Evolutionary conservation across 306 rosid genomes (phyloP).

Genomic region (Lathyrus tuberosus): DNA sequence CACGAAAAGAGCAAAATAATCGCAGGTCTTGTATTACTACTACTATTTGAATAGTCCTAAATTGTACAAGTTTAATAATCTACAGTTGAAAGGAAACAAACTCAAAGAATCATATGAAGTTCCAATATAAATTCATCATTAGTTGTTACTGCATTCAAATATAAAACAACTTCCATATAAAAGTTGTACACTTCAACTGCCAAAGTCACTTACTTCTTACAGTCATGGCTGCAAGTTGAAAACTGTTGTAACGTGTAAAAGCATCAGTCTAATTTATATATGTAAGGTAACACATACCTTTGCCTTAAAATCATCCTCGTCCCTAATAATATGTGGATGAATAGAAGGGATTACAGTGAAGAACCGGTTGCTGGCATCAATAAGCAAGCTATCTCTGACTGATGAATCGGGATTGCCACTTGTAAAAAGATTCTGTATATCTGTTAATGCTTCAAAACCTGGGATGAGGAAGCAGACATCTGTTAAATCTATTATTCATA

Average conservation of each 20-base stretch:
- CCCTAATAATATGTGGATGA: constrained; percentile 87
- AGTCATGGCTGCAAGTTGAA: too few relatives aligned
- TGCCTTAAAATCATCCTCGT: constrained; percentile 83
- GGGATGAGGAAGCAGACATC: constrained; percentile 36
- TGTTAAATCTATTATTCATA: background rate
- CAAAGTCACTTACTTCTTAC: constrained; percentile 7
- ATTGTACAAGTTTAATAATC: constrained; percentile 12
- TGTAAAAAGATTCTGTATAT: constrained; percentile 79
- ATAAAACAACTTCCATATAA: constrained; percentile 2
- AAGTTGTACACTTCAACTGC: constrained; percentile 5
- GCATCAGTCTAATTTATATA: too few relatives aligned
- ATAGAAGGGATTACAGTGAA: constrained; percentile 93
- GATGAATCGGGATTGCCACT: constrained; percentile 51
- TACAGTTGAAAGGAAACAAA: constrained; percentile 26
- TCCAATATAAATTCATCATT: constrained; percentile 9
- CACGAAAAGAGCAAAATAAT: constrained; percentile 22
- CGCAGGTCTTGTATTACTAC: constrained; percentile 6
- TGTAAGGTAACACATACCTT: constrained; percentile 58
- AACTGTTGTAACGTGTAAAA: too few relatives aligned
- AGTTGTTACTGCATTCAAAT: constrained; percentile 2
- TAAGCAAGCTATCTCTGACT: constrained; percentile 75
- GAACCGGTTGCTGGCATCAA: constrained; percentile 97
- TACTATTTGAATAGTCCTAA: constrained; percentile 12
- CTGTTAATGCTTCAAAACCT: constrained; percentile 98
- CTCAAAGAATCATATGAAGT: constrained; percentile 5